Conservation (phyloP, 2,329 filamentous ascomycete species). For the Nakataea oryzae region DNA sequence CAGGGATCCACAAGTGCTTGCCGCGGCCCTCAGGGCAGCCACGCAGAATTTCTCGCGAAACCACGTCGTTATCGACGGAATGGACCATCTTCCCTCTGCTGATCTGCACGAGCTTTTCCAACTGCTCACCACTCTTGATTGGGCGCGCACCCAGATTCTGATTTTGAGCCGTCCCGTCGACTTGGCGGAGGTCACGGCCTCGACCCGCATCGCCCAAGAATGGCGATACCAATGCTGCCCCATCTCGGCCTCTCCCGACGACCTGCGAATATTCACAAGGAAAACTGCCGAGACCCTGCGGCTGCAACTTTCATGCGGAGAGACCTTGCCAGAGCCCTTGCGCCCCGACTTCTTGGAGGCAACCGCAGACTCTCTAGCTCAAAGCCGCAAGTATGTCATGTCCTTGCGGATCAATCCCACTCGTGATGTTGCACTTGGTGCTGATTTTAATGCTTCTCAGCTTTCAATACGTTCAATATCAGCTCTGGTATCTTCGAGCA, state of each 20-base stretch:
- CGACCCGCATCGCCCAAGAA: not conserved
- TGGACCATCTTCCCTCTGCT: not conserved
- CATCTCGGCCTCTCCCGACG: not conserved
- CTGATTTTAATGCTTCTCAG: not conserved
- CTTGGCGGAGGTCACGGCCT: not conserved
- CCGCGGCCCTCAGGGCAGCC: not conserved
- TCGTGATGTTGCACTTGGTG: not conserved
- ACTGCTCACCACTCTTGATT: not conserved
- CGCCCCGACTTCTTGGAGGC: not conserved
- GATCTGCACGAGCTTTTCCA: not conserved
- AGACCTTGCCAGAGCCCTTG: not conserved
- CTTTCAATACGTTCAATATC: not conserved
- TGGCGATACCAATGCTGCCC: not conserved
- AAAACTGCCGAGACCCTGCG: not conserved
- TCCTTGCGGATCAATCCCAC: not conserved
- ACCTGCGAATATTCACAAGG: not conserved
- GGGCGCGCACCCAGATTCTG: not conserved
- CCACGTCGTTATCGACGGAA: not conserved
- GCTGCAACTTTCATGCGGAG: not conserved
- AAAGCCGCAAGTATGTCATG: not conserved
- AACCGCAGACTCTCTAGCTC: not conserved
- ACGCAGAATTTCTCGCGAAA: not conserved
- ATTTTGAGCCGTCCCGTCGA: not conserved
- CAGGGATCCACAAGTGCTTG: not conserved
- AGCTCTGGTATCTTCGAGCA: not conserved